Evolutionary conservation across 78 protist genomes (phyloP).

Genomic region (Emiliania huxleyi): DNA sequence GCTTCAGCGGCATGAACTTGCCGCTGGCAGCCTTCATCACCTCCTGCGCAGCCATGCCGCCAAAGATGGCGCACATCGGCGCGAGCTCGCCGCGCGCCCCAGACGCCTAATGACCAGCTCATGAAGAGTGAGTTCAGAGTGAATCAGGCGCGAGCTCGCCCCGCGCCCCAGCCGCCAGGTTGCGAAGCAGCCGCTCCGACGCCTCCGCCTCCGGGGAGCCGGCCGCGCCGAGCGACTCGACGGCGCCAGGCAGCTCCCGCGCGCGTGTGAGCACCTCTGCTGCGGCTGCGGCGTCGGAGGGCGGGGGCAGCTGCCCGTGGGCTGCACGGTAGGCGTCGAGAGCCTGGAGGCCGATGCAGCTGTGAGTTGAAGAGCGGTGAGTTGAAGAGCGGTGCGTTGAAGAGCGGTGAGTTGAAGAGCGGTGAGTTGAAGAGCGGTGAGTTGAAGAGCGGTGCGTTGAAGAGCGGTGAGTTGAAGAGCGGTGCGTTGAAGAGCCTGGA

Average conservation of each 20-base stretch:
- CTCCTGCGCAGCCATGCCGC: conserved; percentile 68
- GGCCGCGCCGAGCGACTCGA: conserved; percentile 34
- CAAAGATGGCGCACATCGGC: conserved; percentile 42
- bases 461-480: too few species aligned
- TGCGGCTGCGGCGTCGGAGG: conserved; percentile 54
- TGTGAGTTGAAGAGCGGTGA: too few species aligned
- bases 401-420: too few species aligned
- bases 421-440: too few species aligned
- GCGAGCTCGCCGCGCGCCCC: not conserved
- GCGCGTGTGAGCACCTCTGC: conserved; percentile 52
- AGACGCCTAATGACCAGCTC: not conserved
- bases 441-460: too few species aligned
- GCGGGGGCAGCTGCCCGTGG: conserved; percentile 59
- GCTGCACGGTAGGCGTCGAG: conserved; percentile 34
- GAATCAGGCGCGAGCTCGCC: conserved; percentile 19
- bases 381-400: too few species aligned
- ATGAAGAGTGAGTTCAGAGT: too few species aligned
- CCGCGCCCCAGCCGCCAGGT: not conserved
- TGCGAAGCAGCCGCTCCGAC: conserved; percentile 12
- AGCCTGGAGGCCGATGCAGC: conserved; percentile 73
- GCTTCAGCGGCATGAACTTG: conserved; percentile 90
- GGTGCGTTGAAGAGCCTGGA: too few species aligned
- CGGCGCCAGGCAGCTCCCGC: conserved; percentile 19
- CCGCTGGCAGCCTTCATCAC: conserved; percentile 94
- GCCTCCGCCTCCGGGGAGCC: not conserved